Conservation (phyloP, 305 asterid species). For the Fraxinus dipetala region DNA sequence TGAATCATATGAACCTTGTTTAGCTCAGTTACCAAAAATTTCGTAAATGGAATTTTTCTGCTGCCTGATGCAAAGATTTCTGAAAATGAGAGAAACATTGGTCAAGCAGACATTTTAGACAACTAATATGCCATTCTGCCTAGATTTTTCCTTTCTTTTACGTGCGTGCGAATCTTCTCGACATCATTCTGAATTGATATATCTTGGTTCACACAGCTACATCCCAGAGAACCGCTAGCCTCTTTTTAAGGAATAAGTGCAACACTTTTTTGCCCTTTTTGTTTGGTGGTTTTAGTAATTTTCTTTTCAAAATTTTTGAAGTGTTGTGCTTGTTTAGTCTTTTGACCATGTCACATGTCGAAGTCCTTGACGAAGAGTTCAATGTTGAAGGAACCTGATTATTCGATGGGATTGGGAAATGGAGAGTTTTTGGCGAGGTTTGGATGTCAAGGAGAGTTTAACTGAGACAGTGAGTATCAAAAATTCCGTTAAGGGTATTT, state of each 20-base stretch:
- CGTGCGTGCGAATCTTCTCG: not conserved
- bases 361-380: not conserved
- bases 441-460: not conserved
- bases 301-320: not conserved
- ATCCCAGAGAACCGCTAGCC: not conserved
- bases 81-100: not conserved
- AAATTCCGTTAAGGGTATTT: not conserved
- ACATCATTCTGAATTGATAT: not conserved
- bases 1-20: not conserved
- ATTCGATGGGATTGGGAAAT: not conserved
- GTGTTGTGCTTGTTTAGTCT: not conserved
- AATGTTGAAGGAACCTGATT: not conserved
- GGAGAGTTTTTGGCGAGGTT: not conserved
- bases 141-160: not conserved
- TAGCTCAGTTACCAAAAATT: not conserved
- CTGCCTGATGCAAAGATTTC: not conserved
- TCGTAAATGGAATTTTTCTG: not conserved
- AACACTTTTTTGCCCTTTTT: not conserved
- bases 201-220: not conserved
- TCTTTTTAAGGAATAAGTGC: not conserved
- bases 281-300: not conserved
- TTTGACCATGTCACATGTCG: not conserved
- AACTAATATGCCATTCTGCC: not conserved
- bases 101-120: not conserved
- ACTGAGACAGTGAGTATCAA: not conserved